Evolutionary conservation across 257 asterid species (phyloP).

Genomic region (Nicotiana undulata): DNA sequence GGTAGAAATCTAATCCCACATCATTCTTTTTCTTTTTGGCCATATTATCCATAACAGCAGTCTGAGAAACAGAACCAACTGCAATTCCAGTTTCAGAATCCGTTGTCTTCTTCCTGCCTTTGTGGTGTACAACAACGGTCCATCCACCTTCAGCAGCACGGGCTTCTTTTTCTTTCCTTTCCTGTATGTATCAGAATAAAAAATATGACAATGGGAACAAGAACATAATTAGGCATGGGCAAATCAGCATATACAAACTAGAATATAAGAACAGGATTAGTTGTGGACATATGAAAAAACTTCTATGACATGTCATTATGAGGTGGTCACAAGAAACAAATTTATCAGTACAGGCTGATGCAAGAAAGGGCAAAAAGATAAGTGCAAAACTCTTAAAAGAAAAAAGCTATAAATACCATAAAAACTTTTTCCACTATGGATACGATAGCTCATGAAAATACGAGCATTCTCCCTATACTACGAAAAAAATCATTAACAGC

Average conservation of each 20-base stretch:
- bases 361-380: background rate
- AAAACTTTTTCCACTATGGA: background rate
- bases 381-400: background rate
- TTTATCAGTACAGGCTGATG: background rate
- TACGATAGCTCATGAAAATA: background rate
- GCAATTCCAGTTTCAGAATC: slow-evolving; percentile 77
- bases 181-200: slow-evolving; percentile 36
- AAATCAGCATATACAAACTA: background rate
- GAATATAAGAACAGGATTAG: background rate
- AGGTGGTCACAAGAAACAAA: background rate
- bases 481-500: background rate
- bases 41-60: slow-evolving; percentile 70
- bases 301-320: background rate
- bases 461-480: background rate
- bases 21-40: slow-evolving; percentile 61
- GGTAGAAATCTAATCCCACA: slow-evolving; percentile 67
- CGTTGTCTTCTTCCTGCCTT: slow-evolving; percentile 86
- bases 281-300: background rate
- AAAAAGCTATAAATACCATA: background rate
- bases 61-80: slow-evolving; percentile 87
- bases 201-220: slow-evolving; percentile 5
- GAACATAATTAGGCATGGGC: background rate
- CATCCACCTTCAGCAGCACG: slow-evolving; percentile 90
- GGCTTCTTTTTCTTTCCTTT: slow-evolving; percentile 64
- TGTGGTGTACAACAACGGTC: slow-evolving; percentile 90